Conservation (phyloP, 345 rosid species). For the Pistacia atlantica region DNA sequence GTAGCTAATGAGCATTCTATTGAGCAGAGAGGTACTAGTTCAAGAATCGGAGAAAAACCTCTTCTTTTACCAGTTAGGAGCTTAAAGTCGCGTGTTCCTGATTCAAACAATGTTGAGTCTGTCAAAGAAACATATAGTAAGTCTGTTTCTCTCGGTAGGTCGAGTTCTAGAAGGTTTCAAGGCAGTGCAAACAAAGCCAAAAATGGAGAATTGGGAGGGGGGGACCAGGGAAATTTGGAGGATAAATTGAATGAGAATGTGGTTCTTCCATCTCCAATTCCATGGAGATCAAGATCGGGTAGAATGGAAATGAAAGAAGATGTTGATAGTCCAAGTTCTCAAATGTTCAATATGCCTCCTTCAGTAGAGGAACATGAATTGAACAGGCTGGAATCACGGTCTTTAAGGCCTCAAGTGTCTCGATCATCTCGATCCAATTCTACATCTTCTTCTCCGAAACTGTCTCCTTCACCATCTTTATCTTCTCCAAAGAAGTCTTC, state of each 20-base stretch:
- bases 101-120: constrained; percentile 30
- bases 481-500: constrained; percentile 49
- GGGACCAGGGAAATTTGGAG: constrained; percentile 30
- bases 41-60: constrained; percentile 58
- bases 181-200: constrained; percentile 21
- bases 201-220: constrained; percentile 28
- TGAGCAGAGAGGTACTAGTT: constrained; percentile 39
- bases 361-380: constrained; percentile 38
- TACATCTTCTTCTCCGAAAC: constrained; percentile 42
- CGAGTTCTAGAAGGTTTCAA: constrained; percentile 43
- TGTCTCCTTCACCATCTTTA: constrained; percentile 42
- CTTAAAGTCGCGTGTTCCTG: constrained; percentile 55
- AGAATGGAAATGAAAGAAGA: constrained; percentile 58
- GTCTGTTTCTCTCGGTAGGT: constrained; percentile 33
- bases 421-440: constrained; percentile 32
- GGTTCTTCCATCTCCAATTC: constrained; percentile 94
- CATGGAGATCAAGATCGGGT: constrained; percentile 93
- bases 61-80: constrained; percentile 88
- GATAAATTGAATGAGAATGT: constrained; percentile 37
- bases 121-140: constrained; percentile 21
- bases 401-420: constrained; percentile 32
- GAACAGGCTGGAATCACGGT: constrained; percentile 24
- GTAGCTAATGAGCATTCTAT: constrained; percentile 44
- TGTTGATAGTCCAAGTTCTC: constrained; percentile 16
- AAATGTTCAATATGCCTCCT: constrained; percentile 22